These are phyloP conservation scores for Candida suzukii DNA, from an alignment of 805 yeast genomes.

Conservation along the genomic window DNA sequence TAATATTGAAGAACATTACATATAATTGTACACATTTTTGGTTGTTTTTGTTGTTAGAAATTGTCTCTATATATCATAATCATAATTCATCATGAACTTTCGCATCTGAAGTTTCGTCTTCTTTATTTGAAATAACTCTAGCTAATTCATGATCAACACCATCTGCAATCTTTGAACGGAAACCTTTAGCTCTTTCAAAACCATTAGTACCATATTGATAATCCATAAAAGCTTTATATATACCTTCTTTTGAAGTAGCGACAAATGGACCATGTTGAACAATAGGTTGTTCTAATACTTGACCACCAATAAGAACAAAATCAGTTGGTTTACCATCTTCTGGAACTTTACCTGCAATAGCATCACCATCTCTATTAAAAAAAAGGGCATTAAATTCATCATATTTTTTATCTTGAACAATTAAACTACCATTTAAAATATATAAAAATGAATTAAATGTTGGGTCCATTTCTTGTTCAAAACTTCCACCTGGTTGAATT, in stretches of 20 bases:
- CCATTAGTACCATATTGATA: conserved; percentile 66
- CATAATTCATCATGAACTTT: not conserved
- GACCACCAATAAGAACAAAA: conserved; percentile 72
- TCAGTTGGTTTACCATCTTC: conserved; percentile 41
- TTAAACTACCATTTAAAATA: conserved; percentile 53
- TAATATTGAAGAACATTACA: too few relatives aligned
- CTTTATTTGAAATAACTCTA: conserved; percentile 16
- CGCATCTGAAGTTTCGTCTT: not conserved
- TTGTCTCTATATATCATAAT: too few relatives aligned
- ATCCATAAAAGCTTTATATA: conserved; percentile 63
- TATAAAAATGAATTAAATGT: conserved; percentile 68
- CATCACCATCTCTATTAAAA: conserved; percentile 65
- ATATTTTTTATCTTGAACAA: conserved; percentile 35
- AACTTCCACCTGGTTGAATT: conserved; percentile 58
- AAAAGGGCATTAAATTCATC: conserved; percentile 48
- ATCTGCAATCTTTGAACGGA: conserved; percentile 40
- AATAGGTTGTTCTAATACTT: conserved; percentile 63
- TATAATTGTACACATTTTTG: too few relatives aligned
- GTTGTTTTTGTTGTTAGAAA: too few relatives aligned
- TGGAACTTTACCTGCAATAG: conserved; percentile 46
- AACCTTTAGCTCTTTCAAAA: conserved; percentile 56
- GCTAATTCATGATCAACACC: conserved; percentile 24
- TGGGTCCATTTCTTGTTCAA: conserved; percentile 50
- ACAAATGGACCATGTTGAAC: conserved; percentile 93
- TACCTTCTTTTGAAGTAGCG: conserved; percentile 58